Evolutionary conservation across 805 yeast species (phyloP).

Genomic region (Suhomyces emberorum): DNA sequence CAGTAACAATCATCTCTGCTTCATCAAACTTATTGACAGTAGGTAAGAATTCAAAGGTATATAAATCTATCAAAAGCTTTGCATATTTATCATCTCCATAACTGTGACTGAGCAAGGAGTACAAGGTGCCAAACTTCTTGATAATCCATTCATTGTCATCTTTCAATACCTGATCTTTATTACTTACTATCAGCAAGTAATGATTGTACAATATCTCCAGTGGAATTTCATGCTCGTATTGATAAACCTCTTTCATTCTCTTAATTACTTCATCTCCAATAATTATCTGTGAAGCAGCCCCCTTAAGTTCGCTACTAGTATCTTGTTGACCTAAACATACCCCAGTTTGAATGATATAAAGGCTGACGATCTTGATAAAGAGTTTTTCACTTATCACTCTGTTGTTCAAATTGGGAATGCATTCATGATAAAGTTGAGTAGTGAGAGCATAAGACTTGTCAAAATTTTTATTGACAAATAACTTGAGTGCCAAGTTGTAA

Average conservation of each 20-base stretch:
- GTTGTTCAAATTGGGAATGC: slow-evolving; percentile 19
- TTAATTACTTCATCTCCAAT: slow-evolving; percentile 16
- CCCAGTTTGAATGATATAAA: slow-evolving; percentile 38
- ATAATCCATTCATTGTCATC: slow-evolving; percentile 6
- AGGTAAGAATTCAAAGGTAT: slow-evolving; percentile 35
- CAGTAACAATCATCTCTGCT: slow-evolving; percentile 26
- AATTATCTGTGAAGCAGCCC: slow-evolving; percentile 13
- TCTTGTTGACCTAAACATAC: slow-evolving; percentile 11
- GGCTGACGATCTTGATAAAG: slow-evolving; percentile 32
- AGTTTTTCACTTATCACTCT: slow-evolving; percentile 25
- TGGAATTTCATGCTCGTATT: slow-evolving; percentile 22
- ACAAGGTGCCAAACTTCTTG: slow-evolving; percentile 1
- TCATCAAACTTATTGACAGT: slow-evolving; percentile 23
- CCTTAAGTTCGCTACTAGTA: slow-evolving; percentile 3
- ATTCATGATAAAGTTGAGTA: slow-evolving; percentile 18
- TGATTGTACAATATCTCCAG: slow-evolving; percentile 31
- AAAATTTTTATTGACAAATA: slow-evolving; percentile 37
- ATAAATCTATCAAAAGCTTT: slow-evolving; percentile 28
- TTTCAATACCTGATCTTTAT: slow-evolving; percentile 16
- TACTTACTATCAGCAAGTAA: slow-evolving; percentile 27
- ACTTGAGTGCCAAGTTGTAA: slow-evolving; percentile 36
- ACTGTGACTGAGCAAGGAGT: neutral
- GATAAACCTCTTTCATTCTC: slow-evolving; percentile 18
- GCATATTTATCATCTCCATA: slow-evolving; percentile 11
- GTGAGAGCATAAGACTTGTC: slow-evolving; percentile 28